Base-by-base conservation (phyloP, 139 green algal species). In the Yamagishiella unicocca region DNA sequence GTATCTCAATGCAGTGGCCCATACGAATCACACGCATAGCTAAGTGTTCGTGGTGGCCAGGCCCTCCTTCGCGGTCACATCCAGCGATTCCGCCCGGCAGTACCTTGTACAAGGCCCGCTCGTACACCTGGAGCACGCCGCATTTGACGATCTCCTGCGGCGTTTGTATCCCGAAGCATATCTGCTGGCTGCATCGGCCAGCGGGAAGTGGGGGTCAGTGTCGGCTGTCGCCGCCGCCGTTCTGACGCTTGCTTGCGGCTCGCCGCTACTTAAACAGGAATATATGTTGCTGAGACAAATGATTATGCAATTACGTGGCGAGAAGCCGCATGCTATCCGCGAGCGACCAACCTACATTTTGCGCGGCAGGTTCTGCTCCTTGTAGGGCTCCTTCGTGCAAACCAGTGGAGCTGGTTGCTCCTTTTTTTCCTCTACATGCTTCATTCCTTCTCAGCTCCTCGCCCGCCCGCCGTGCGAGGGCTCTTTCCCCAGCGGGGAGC, bases 41-140 rank as follows among this genome's bases (percentile, higher is more conserved):
- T n/a, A n/a, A n/a, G n/a, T n/a, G n/a, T n/a, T n/a, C n/a, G n/a
- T n/a, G n/a, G n/a, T n/a, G n/a, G n/a, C n/a, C n/a, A n/a, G n/a
- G n/a, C n/a, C n/a, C n/a, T n/a, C n/a, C n/a, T n/a, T n/a, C n/a
- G n/a, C n/a, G n/a, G n/a, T n/a, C n/a, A n/a, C n/a, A n/a, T n/a
- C n/a, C n/a, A n/a, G n/a, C n/a, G n/a, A n/a, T n/a, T n/a, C n/a
- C n/a, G n/a, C n/a, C 17, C 46, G n/a, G n/a, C 17, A 24, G 53
- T 61, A 95, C 93, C 90, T 97, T 95, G 93, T 98, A 99, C 33
- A 99, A 92, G 22, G 91, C 89, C 3, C 95, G 89, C 81, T 99
- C 96, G 76, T 95, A 97, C 0, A 98, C 95, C 46, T 99, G 94
- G 22, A 99, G 90, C 84, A 98, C 96, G 6, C 94, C 93, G 4